Evolutionary conservation across 345 rosid species (phyloP).

Genomic region (Cardiospermum halicacabum): DNA sequence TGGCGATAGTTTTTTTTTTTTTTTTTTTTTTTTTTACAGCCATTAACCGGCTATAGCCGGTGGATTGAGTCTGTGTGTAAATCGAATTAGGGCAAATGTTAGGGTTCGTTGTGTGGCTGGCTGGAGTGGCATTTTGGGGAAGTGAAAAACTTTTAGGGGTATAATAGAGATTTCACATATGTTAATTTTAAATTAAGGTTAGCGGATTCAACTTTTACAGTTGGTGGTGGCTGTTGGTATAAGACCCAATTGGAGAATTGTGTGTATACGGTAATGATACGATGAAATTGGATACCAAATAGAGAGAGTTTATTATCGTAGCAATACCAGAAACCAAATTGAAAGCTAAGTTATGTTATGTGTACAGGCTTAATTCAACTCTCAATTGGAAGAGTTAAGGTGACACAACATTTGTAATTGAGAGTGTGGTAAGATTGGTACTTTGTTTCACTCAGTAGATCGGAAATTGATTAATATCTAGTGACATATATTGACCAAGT

Average conservation of each 20-base stretch:
- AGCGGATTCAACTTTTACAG: not conserved
- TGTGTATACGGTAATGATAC: not conserved
- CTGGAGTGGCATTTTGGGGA: conserved; percentile 2
- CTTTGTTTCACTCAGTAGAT: too few relatives aligned
- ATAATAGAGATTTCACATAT: too few relatives aligned
- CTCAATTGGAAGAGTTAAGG: too few relatives aligned
- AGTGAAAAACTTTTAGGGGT: not conserved
- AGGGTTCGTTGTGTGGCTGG: conserved; percentile 17
- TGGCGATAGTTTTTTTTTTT: conserved; percentile 15
- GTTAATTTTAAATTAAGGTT: conserved; percentile 10
- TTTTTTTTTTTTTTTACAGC: conserved; percentile 26
- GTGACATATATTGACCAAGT: too few relatives aligned
- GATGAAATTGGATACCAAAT: not conserved
- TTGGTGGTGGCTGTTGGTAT: conserved; percentile 1
- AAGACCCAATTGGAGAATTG: not conserved
- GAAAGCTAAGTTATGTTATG: not conserved
- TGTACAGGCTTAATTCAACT: too few relatives aligned
- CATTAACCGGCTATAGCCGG: conserved; percentile 46
- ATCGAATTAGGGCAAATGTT: too few relatives aligned
- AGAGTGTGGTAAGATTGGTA: too few relatives aligned
- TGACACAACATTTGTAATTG: too few relatives aligned
- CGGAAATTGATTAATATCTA: too few relatives aligned
- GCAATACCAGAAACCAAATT: not conserved
- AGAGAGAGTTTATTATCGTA: not conserved
- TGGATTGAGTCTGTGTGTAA: conserved; percentile 4